Evolutionary conservation across 306 rosid genomes (phyloP), one percentile per base, ranked within the genome.

Genomic region (Sphenostylis stenocarpa): DNA sequence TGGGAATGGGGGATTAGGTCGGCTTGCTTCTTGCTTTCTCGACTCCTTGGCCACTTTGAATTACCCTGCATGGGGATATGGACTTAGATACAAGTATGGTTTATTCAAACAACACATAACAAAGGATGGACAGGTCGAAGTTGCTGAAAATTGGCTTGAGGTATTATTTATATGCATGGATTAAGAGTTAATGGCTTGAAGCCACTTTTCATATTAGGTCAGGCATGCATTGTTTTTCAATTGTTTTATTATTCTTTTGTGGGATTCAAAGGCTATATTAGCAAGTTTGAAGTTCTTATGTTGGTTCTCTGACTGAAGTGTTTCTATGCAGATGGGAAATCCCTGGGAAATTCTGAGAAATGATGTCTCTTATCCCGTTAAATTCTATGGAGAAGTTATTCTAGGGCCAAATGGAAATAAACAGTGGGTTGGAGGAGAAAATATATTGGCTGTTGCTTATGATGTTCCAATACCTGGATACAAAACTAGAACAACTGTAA

Each of bases 31-130:
- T 56, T 95, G 97, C 86, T 95, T 95, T 83, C 51, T 95, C 83
- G 98, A 95, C 86, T 95, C 98, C 36, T 81, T 95, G 86, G 98
- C 97, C 82, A 92, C 98, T 5, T 83, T 95, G 62, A 89, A 95
- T 75, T 95, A 95, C 81, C 96, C 98, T 49, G 98, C 97, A 76
- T 95, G 98, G 96, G 98, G 97, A 64, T 95, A 95, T 80, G 98
- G 98, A 80, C 93, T 95, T 17, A 85, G 98, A 81, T 95, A 95
- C 87, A 90, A 76, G 84, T 90, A 95, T 81, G 98, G 96, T 78
- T 84, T 95, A 77, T 95, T 95, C 87, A 95, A 92, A 79, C 98
- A 95, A 62, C 80, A 5, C 43, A 89, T 92, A 56, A 95, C 97
- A 16, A 89, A 89, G 84, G 90, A 92, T 4, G 97, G 97, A 68